Evolutionary conservation across 2,329 filamentous ascomycete genomes (phyloP), one percentile per base, ranked within the genome.

Genomic region (Pseudogymnoascus sp.): DNA sequence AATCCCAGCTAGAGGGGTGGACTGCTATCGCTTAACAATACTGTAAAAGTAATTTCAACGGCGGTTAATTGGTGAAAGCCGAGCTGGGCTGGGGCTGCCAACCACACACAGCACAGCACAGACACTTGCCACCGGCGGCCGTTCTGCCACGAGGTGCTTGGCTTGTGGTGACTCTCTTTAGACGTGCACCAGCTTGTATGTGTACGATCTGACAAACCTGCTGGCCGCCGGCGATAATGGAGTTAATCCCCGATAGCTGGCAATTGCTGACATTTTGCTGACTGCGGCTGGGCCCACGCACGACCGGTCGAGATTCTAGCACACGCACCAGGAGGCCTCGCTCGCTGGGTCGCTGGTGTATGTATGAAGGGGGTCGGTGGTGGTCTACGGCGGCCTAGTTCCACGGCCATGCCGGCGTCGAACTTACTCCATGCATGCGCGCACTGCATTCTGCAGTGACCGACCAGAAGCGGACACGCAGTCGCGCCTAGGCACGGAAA

Each of bases 361-460:
- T n/a, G 42, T 31, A 31, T 25, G 44, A 50, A 5, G n/a, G 44
- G 44, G 44, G 44, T 33, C 10, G 31, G 31, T 33, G 28, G 28
- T 31, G 31, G 31, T 50, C 44, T n/a, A 53, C 10, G n/a, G 47
- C 14, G 23, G 47, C 1, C 47, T 53, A 31, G 47, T 53, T 3
- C 25, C 25, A 53, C 47, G 47, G 47, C 10, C 25, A 31, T 53
- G 47, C 47, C 47, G 47, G 47, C 25, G 47, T 53, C 10, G 7
- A 31, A 31, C 8, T 53, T 4, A 31, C 35, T 38, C 47, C 47
- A 53, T 31, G 47, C 47, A 53, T 31, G 31, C 31, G 28, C 28
- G 47, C 47, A 53, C 42, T 31, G 47, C 47, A 53, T 53, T 53
- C 25, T 53, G 47, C 47, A 53, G 47, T 53, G 47, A 31, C 47